Evolutionary conservation across 2,329 filamentous ascomycete genomes (phyloP), one percentile per base, ranked within the genome.

Genomic region (Aquanectria penicillioides): DNA sequence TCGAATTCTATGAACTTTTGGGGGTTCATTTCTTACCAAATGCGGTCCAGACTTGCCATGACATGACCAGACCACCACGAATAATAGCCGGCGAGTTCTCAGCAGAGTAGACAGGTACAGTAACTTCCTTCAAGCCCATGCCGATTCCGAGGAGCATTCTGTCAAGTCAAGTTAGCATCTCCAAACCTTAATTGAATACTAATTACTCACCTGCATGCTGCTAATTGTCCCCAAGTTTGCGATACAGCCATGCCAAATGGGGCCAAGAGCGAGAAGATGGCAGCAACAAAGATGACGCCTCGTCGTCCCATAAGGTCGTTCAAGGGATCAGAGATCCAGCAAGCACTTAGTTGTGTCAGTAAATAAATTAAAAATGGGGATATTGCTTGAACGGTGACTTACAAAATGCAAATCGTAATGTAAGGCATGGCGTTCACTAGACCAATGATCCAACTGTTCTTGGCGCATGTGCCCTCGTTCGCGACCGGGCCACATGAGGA

Each of bases 221-320:
- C 79, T 3, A 89, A 76, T 66, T 89, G 79, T 8, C 72, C 74
- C 86, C 87, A 91, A 29, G 74, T 84, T 62, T 88, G 85, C 8
- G 81, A 80, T 13, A 86, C 67, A 0, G 82, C 87, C 63, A 82
- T 85, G 20, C 87, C 87, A 63, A 91, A 84, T 2, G 86, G 83
- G 2, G 87, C 77, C 10, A 89, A 66, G 2, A 89, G 74, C 64
- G 85, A 89, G 70, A 90, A 88, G 64, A 88, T 75, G 11, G 84
- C 86, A 6, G 83, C 82, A 40, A 88, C 71, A 69, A 89, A 90
- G 59, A 90, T 90, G 40, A 85, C 83, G 10, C 87, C 86, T 48
- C 87, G 83, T 33, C 88, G 86, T 31, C 86, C 87, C 23, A 87
- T 65, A 10, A 75, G 75, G 34, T 83, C 75, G 66, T 90, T 90